Percentiles rank a stretch among this genome's conserved stretches.
These are phyloP conservation scores for Trichophyton mentagrophytes DNA, from an alignment of 2,329 filamentous ascomycete species.

Conservation along the genomic window DNA sequence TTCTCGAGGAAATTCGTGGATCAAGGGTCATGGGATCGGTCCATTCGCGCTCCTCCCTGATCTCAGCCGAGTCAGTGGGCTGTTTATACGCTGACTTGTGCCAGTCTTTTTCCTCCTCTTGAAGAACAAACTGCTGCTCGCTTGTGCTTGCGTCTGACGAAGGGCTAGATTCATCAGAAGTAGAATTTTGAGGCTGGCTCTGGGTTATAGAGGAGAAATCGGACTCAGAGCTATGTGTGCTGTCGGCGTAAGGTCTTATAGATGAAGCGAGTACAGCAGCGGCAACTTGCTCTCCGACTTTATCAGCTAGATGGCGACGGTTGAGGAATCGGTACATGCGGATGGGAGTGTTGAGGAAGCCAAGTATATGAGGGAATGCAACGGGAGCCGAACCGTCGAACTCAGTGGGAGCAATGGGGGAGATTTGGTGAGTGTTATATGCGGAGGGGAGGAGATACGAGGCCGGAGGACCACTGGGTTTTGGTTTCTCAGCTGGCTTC, in stretches of 20 bases:
- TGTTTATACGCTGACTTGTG: conserved; percentile 60
- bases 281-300: conserved; percentile 75
- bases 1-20: conserved; percentile 58
- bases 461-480: conserved; percentile 47
- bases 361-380: conserved; percentile 76
- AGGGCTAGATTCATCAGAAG: conserved; percentile 31
- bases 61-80: conserved; percentile 34
- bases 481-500: conserved; percentile 37
- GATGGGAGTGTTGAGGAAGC: conserved; percentile 79
- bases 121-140: conserved; percentile 55
- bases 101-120: conserved; percentile 68
- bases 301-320: conserved; percentile 67
- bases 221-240: conserved; percentile 14
- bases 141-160: conserved; percentile 31
- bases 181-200: conserved; percentile 6
- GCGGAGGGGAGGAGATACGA: conserved; percentile 62
- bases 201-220: conserved; percentile 11
- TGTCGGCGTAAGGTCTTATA: conserved; percentile 29
- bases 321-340: conserved; percentile 81
- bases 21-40: conserved; percentile 62
- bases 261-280: conserved; percentile 57
- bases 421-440: conserved; percentile 55
- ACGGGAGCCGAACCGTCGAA: conserved; percentile 63
- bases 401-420: conserved; percentile 52
- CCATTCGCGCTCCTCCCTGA: conserved; percentile 57